Conservation (phyloP, 2,329 filamentous ascomycete genomes). For the Arthrinium phaeospermum region DNA sequence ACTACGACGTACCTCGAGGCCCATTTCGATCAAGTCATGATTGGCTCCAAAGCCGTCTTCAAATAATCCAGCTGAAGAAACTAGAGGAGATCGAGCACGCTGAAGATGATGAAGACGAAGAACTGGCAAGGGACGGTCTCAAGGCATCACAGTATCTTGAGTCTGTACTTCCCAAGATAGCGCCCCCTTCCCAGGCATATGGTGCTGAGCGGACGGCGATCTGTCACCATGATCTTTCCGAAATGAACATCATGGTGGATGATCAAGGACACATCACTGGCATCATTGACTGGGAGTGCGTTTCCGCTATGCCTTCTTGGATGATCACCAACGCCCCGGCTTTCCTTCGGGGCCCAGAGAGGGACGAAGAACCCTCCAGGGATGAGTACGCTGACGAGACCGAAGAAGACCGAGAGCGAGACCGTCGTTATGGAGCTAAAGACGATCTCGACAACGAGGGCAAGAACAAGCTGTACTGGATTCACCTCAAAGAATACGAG, state of each 20-base stretch:
- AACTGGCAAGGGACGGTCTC: not conserved
- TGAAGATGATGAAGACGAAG: not conserved
- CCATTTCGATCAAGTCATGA: constrained; percentile 45
- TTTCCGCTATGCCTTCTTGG: constrained; percentile 48
- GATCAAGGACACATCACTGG: constrained; percentile 42
- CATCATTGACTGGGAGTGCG: constrained; percentile 50
- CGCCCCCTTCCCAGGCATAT: not conserved
- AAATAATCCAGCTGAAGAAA: constrained; percentile 39
- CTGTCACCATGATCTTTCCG: constrained; percentile 44
- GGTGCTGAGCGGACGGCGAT: constrained; percentile 40
- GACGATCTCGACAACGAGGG: constrained; percentile 43
- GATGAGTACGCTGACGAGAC: constrained; percentile 38
- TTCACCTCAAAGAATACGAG: constrained; percentile 48
- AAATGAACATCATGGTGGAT: constrained; percentile 48
- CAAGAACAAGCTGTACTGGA: constrained; percentile 46
- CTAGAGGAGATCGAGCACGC: constrained; percentile 22
- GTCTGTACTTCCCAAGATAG: constrained; percentile 14
- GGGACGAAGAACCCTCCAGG: constrained; percentile 40
- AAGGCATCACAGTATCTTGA: not conserved
- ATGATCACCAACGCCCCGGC: constrained; percentile 29
- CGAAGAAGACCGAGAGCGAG: constrained; percentile 25
- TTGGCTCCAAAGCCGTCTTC: constrained; percentile 42
- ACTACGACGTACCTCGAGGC: constrained; percentile 42
- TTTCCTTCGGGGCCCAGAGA: constrained; percentile 27
- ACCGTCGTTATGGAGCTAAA: constrained; percentile 19